A percentile compares a stretch with the other conserved stretches of the same genome.
Evolutionary conservation across 129 eudicot genomes (phyloP).

Genomic region (Cynara cardunculus): DNA sequence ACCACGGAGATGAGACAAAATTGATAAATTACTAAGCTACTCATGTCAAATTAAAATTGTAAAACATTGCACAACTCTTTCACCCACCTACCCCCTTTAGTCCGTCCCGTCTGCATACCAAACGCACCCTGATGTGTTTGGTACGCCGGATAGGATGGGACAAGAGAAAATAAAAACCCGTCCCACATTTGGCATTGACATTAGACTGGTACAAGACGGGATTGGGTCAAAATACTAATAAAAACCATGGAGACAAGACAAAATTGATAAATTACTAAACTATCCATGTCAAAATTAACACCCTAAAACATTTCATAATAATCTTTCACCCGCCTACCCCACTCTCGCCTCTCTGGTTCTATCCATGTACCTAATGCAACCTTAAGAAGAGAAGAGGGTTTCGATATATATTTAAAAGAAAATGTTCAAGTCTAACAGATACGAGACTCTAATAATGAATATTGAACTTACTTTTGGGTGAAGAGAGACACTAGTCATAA

Average conservation of each 20-base stretch:
- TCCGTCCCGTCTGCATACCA: background rate
- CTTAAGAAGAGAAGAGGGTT: background rate
- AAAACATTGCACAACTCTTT: background rate
- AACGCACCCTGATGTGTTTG: too few relatives aligned
- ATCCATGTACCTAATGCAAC: background rate
- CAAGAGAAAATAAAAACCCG: background rate
- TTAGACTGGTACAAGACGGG: background rate
- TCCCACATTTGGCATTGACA: background rate
- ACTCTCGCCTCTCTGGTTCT: background rate
- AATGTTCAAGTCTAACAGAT: background rate
- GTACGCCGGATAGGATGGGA: background rate
- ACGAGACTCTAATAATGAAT: background rate
- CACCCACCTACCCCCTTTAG: background rate
- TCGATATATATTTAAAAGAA: background rate
- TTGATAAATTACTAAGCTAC: background rate
- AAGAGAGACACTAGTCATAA: conserved; percentile 78
- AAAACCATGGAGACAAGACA: background rate
- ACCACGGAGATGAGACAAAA: background rate
- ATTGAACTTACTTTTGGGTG: conserved; percentile 54
- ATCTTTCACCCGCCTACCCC: background rate
- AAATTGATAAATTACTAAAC: background rate
- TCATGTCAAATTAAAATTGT: background rate
- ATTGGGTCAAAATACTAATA: background rate
- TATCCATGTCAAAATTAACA: background rate
- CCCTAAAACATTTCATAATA: background rate